Percentiles rank a stretch among this genome's conserved stretches.
Evolutionary conservation across 345 rosid genomes (phyloP).

Genomic region (Gossypium arboreum): DNA sequence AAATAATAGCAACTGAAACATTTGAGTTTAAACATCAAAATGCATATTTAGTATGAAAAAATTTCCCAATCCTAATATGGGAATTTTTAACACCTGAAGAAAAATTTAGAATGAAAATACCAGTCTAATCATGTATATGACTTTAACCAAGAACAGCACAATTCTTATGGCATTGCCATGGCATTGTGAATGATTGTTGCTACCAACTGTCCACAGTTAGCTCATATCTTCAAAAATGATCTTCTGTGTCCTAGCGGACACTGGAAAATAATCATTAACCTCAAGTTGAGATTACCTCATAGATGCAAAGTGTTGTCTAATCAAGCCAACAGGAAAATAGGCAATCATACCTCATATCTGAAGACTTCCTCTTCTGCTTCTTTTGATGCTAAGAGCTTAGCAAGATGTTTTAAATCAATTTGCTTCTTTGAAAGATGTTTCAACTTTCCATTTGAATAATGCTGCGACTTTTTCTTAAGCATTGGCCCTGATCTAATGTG

Average conservation of each 20-base stretch:
- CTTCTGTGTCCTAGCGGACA: background rate
- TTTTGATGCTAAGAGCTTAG: constrained; percentile 47
- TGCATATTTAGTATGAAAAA: background rate
- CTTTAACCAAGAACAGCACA: background rate
- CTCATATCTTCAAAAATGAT: background rate
- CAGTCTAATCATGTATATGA: background rate
- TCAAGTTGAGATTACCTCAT: constrained; percentile 2
- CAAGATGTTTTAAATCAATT: constrained; percentile 53
- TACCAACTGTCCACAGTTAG: background rate
- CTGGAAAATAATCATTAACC: background rate
- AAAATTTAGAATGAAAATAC: background rate
- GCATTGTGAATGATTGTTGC: background rate
- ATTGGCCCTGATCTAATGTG: constrained; percentile 38
- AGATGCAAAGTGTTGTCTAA: background rate
- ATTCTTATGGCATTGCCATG: background rate
- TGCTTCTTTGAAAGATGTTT: constrained; percentile 47
- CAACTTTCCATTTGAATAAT: constrained; percentile 40
- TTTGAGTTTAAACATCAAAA: background rate
- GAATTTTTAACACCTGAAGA: background rate
- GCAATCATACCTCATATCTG: constrained; percentile 53
- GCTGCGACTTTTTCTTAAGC: constrained; percentile 57
- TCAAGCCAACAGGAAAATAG: background rate
- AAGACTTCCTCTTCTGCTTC: constrained; percentile 79
- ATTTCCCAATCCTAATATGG: background rate
- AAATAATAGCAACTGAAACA: background rate